phyloP scores from a whole-genome alignment of 495 filamentous ascomycete species.

The Letharia columbiana region DNA sequence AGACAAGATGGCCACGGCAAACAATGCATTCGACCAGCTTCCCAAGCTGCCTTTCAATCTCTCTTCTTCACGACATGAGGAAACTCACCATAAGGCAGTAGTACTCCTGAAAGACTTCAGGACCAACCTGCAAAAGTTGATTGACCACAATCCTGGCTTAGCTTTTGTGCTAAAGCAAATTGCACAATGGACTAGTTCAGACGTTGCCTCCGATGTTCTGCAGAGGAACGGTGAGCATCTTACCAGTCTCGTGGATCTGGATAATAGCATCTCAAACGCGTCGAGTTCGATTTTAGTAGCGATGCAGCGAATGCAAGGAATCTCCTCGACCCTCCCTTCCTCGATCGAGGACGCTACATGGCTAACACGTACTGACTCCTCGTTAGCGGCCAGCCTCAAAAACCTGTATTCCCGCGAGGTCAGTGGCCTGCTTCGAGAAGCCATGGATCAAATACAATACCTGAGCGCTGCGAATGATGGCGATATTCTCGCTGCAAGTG shows the following conservation, averaged over 20 bases:
- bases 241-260: constrained; percentile 38
- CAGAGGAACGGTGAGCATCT: constrained; percentile 15
- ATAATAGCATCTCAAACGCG: constrained; percentile 47
- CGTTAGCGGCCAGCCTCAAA: constrained; percentile 47
- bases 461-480: constrained; percentile 39
- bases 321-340: constrained; percentile 35
- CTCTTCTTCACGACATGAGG: constrained; percentile 36
- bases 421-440: constrained; percentile 39
- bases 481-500: constrained; percentile 41
- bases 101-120: constrained; percentile 38
- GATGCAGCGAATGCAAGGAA: constrained; percentile 59
- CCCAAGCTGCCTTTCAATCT: constrained; percentile 49
- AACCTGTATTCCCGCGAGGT: constrained; percentile 51
- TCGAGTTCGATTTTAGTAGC: constrained; percentile 63
- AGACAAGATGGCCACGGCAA: constrained; percentile 36
- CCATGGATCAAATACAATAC: constrained; percentile 41
- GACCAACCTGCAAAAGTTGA: constrained; percentile 35
- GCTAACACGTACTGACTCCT: constrained; percentile 51
- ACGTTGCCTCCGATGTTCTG: constrained; percentile 16
- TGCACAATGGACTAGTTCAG: constrained; percentile 35
- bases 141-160: constrained; percentile 46
- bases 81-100: constrained; percentile 39
- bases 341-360: constrained; percentile 54
- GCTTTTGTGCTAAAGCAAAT: constrained; percentile 57
- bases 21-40: constrained; percentile 37